Conservation (phyloP, 2,329 filamentous ascomycete species). For the Diaporthe sp. region DNA sequence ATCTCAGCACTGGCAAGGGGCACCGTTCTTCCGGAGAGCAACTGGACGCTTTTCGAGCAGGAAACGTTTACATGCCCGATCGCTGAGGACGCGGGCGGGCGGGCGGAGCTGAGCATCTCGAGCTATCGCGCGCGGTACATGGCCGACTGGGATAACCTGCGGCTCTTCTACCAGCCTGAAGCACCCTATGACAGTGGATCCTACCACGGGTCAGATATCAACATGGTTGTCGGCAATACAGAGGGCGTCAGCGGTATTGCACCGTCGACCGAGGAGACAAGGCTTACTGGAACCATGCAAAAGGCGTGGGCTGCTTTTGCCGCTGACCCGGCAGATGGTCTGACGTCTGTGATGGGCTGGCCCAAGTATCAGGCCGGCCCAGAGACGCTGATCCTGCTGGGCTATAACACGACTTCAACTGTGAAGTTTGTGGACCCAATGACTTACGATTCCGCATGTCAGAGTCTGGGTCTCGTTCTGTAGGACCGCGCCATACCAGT, state of each 20-base stretch:
- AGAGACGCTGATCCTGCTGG: constrained; percentile 18
- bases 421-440: neutral
- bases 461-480: no score
- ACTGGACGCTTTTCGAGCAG: constrained; percentile 9
- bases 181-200: constrained; percentile 1
- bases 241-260: constrained; percentile 15
- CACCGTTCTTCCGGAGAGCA: constrained; percentile 1
- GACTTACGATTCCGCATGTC: neutral
- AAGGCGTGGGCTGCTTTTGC: constrained; percentile 37
- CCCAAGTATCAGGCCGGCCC: constrained; percentile 19
- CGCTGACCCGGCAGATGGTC: constrained; percentile 12
- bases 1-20: constrained; percentile 5
- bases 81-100: constrained; percentile 4
- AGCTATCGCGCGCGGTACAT: constrained; percentile 32
- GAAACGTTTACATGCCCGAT: constrained; percentile 26
- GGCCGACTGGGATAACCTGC: constrained; percentile 28
- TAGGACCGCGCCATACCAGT: neutral
- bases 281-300: constrained; percentile 9
- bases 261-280: neutral
- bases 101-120: neutral
- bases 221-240: constrained; percentile 9
- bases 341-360: constrained; percentile 20
- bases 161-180: constrained; percentile 11
- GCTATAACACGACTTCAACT: constrained; percentile 8
- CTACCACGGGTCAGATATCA: constrained; percentile 23